Base-by-base conservation (phyloP, 2,329 filamentous ascomycete species). In the Aureobasidium pullulans region DNA sequence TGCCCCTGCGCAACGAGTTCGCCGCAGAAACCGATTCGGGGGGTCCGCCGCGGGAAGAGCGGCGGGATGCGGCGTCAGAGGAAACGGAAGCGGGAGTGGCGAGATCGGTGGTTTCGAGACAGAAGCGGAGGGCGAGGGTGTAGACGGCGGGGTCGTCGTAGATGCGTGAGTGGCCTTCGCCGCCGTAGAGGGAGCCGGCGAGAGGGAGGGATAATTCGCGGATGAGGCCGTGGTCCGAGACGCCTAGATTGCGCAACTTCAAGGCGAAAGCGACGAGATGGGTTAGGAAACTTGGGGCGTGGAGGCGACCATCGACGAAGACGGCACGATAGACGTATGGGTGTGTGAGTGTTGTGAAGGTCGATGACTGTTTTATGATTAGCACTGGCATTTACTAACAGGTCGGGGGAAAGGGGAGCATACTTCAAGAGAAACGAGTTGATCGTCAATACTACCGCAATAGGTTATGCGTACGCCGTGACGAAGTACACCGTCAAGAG, bases 241-340 rank as follows among this genome's bases (percentile, higher is more conserved):
- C 82, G 36, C 94, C 94, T 1, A 96, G 82, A 69, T 99, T 99
- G 57, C 94, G 89, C 9, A 99, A 81, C 69, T 96, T 97, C 64
- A 97, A 83, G 0, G 89, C 88, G 70, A 99, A 96, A 48, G 91
- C 92, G 46, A 99, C 87, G 1, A 99, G 83, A 68, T 96, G 90
- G 2, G 90, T 90, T 53, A 99, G 86, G 69, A 99, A 99, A 71
- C 96, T 92, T 2, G 92, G 90, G 0, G 92, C 88, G 71, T 97
- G 93, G 36, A 96, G 82, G 61, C 92, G 86, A 29, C 92, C 90
- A 72, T 99, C 93, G 57, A 99, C 89, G 70, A 97, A 97, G 15
- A 96, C 91, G n/a, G 92, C 90, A 31, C 94, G 86, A 71, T 91
- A 96, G 61, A 97, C 93, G 71, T 96, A 92, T 0, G 94, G 94